Base-by-base conservation (phyloP, 2,329 filamentous ascomycete genomes). In the Colletotrichum lentis region DNA sequence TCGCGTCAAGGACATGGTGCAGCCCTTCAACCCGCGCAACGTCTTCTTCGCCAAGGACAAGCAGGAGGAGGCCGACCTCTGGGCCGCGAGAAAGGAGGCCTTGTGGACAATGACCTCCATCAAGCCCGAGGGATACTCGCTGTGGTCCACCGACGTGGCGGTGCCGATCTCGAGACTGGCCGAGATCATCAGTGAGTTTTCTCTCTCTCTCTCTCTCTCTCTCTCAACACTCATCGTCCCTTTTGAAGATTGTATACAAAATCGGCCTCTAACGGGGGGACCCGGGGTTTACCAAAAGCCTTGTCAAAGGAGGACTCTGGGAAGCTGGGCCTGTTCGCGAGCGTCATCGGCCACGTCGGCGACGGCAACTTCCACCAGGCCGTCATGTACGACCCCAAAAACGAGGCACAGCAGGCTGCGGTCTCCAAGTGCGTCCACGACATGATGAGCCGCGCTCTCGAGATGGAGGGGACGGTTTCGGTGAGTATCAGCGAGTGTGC, bases 121-220 rank as follows among this genome's bases (percentile, higher is more conserved):
- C 77, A 84, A 84, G 67, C 82, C 86, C 56, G 80, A 86, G 27
- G 83, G 84, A 0, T 83, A 84, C 2, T 86, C 90, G 72, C 86
- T 93, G 31, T 94, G 91, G 91, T 92, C 91, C 0, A 95, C 91
- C 0, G 92, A 95, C 75, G 91, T 94, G 22, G 91, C 91, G 0
- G 92, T 94, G 0, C 91, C 91, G 0, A 88, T 94, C 55, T 91
- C 88, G 18, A 82, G 84, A 46, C 79, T 95, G 69, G 87, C 91
- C 1, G 87, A 91, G 71, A 90, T 94, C 62, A 91, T 94, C 56
- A 78, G 77, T 74, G 62, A 67, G 73, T n/a, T n/a, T n/a, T n/a
- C n/a, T n/a, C n/a, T n/a, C n/a, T n/a, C n/a, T n/a, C n/a, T n/a
- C n/a, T n/a, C n/a, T n/a, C n/a, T n/a, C n/a, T n/a, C n/a, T n/a